Conservation (phyloP, 2,329 filamentous ascomycete genomes). For the Eurotiales sp. region DNA sequence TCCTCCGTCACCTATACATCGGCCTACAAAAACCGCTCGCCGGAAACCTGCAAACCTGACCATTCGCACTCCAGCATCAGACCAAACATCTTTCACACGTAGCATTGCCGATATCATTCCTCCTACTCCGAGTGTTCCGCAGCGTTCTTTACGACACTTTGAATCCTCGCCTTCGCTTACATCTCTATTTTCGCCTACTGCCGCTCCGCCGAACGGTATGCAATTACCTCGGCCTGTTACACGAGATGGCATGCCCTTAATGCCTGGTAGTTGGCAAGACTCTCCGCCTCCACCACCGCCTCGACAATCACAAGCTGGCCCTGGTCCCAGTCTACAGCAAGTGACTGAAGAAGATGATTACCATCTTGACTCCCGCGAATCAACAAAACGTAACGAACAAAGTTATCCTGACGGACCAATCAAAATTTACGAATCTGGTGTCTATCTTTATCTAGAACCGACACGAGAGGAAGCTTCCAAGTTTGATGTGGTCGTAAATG, state of each 20-base stretch:
- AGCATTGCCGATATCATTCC: conserved; percentile 51
- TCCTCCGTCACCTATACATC: conserved; percentile 55
- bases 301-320: conserved; percentile 17
- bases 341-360: conserved; percentile 52
- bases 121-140: conserved; percentile 47
- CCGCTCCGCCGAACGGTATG: conserved; percentile 50
- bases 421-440: conserved; percentile 58
- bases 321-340: conserved; percentile 28
- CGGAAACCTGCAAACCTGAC: conserved; percentile 59
- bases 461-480: conserved; percentile 56
- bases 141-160: conserved; percentile 56
- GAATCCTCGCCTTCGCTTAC: conserved; percentile 60
- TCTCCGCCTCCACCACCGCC: conserved; percentile 21
- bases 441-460: conserved; percentile 62
- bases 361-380: conserved; percentile 48
- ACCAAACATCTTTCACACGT: conserved; percentile 45
- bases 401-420: conserved; percentile 63
- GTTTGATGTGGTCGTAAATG: conserved; percentile 63
- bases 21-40: conserved; percentile 52
- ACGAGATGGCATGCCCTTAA: conserved; percentile 26
- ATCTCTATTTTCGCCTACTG: conserved; percentile 49
- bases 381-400: conserved; percentile 58
- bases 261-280: conserved; percentile 29
- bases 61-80: conserved; percentile 53
- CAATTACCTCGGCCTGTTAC: conserved; percentile 42